Conservation (phyloP, 345 rosid genomes). For the Acer negundo region DNA sequence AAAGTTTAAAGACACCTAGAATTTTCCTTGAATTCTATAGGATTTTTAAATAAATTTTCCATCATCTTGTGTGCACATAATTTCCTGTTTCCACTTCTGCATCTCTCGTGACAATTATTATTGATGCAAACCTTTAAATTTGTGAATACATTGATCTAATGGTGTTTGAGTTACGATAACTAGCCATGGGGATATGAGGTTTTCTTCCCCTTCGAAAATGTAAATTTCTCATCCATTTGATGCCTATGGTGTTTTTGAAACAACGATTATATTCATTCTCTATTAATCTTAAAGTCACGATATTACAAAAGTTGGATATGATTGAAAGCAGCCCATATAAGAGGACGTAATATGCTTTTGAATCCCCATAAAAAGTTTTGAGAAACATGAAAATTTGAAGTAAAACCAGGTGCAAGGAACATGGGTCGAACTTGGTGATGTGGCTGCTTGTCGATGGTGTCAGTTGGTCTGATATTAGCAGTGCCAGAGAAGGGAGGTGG, state of each 20-base stretch:
- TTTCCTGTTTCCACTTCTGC: not conserved
- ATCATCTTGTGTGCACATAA: not conserved
- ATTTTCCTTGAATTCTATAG: not conserved
- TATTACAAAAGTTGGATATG: too few relatives aligned
- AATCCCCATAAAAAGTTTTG: not conserved
- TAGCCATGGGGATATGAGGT: not conserved
- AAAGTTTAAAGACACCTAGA: not conserved
- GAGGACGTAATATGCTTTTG: too few relatives aligned
- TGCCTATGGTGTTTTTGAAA: not conserved
- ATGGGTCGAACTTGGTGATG: too few relatives aligned
- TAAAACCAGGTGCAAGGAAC: too few relatives aligned
- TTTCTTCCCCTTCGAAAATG: not conserved
- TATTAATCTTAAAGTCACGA: too few relatives aligned
- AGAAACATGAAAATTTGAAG: not conserved
- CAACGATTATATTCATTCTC: not conserved
- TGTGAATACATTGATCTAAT: not conserved
- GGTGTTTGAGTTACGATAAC: not conserved
- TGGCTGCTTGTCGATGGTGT: too few relatives aligned
- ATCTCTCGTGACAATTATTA: not conserved
- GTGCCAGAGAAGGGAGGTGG: too few relatives aligned
- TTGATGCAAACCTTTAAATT: not conserved
- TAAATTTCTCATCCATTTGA: not conserved
- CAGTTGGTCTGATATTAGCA: too few relatives aligned
- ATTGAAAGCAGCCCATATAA: too few relatives aligned
- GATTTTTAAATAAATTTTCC: not conserved